These are phyloP conservation scores for Sechiopsis laciniata DNA, from an alignment of 306 rosid species.

Conservation along the genomic window DNA sequence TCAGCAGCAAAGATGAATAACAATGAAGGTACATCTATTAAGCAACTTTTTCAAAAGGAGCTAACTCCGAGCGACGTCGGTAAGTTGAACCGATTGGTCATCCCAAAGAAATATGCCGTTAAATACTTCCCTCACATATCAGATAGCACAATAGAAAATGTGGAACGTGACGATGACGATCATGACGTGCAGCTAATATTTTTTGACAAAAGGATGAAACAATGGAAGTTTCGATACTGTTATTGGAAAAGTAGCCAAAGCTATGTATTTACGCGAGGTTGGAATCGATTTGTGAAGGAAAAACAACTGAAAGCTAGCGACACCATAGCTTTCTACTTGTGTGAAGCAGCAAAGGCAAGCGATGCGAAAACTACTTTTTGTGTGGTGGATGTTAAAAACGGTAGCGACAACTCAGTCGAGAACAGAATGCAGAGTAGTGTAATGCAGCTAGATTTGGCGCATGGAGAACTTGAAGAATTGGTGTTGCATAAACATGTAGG, in stretches of 20 bases:
- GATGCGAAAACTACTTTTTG: constrained; percentile 24
- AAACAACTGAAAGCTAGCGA: constrained; percentile 40
- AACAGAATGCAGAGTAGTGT: constrained; percentile 37
- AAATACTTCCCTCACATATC: constrained; percentile 50
- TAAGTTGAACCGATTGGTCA: constrained; percentile 72
- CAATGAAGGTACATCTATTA: constrained; percentile 31
- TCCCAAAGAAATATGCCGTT: constrained; percentile 68
- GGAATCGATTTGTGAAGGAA: constrained; percentile 52
- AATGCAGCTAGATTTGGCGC: constrained; percentile 51
- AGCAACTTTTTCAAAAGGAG: constrained; percentile 65
- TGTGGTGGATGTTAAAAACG: constrained; percentile 34
- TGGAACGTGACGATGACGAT: neutral
- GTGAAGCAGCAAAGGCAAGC: constrained; percentile 26
- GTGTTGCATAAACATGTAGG: neutral
- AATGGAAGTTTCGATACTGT: constrained; percentile 47
- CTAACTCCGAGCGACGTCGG: constrained; percentile 90
- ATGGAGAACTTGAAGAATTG: neutral
- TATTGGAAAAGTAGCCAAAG: constrained; percentile 56
- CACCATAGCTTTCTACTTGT: constrained; percentile 34
- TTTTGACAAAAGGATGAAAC: constrained; percentile 34
- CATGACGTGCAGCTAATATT: constrained; percentile 39
- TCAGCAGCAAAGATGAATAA: constrained; percentile 25
- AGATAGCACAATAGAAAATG: neutral
- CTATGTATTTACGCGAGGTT: constrained; percentile 46
- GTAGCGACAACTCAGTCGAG: neutral